phyloP scores from a whole-genome alignment of 768 basidiomycete genomes.

The Nevesoporus exiguus region DNA sequence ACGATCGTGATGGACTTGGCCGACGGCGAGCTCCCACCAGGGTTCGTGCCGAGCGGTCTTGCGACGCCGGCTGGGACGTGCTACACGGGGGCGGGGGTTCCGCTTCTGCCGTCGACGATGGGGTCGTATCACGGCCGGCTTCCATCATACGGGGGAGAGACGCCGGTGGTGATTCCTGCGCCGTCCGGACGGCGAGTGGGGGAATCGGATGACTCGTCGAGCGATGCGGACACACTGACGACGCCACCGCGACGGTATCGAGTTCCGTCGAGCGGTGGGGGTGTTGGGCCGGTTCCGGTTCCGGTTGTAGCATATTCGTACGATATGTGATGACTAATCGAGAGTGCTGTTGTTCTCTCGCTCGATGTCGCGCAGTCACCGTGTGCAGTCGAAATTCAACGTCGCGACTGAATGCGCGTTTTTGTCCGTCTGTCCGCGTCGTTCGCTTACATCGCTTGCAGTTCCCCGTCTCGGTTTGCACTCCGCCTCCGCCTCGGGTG shows the following conservation, averaged over 20 bases:
- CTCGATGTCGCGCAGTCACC: constrained; percentile 27
- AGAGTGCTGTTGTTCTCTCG: not conserved
- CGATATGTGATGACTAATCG: constrained; percentile 17
- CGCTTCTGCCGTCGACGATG: constrained; percentile 31
- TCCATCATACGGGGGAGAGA: constrained; percentile 16
- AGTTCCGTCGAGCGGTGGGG: constrained; percentile 13
- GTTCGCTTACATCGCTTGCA: constrained; percentile 24
- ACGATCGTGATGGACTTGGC: constrained; percentile 27
- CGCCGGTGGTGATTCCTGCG: constrained; percentile 29
- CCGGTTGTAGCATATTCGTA: not conserved
- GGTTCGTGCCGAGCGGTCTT: constrained; percentile 33
- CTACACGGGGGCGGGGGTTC: constrained; percentile 28
- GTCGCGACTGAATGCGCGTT: constrained; percentile 51
- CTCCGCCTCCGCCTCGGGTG: constrained; percentile 76
- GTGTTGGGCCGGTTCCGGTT: not conserved
- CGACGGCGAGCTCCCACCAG: constrained; percentile 33
- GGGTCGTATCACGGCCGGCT: constrained; percentile 25
- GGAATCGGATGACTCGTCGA: constrained; percentile 28
- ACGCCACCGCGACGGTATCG: constrained; percentile 30
- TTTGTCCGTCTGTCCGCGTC: not conserved
- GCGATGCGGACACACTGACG: constrained; percentile 35
- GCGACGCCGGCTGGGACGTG: constrained; percentile 17
- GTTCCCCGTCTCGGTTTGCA: constrained; percentile 77
- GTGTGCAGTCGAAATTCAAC: constrained; percentile 49
- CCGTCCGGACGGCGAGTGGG: constrained; percentile 17